Conservation (phyloP, 1,139 yeast species). For the Casaregolazyma lundiana region DNA sequence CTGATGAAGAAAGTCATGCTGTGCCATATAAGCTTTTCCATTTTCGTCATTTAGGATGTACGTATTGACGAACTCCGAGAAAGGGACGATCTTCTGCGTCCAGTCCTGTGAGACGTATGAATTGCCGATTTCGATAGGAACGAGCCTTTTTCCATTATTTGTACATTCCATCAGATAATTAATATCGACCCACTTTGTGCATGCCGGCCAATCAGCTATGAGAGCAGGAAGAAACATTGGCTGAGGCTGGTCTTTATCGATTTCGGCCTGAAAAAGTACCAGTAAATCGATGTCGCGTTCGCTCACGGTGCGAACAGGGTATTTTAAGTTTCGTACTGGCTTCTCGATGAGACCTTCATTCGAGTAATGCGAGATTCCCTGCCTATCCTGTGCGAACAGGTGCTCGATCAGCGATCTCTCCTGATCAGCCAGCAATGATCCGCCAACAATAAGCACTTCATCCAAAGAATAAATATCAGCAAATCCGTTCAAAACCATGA, state of each 20-base stretch:
- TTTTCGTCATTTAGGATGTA: conserved; percentile 5
- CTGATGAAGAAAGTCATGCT: conserved; percentile 21
- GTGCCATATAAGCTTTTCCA: conserved; percentile 21
- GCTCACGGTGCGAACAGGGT: neutral
- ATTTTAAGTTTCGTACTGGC: neutral
- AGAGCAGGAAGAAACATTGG: conserved; percentile 18
- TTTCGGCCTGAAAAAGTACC: conserved; percentile 11
- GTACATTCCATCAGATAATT: conserved; percentile 18
- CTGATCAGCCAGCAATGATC: conserved; percentile 8
- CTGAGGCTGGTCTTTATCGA: conserved; percentile 9
- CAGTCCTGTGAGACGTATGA: conserved; percentile 21
- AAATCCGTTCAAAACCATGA: conserved; percentile 8
- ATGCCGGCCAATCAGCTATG: conserved; percentile 26
- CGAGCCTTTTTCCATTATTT: conserved; percentile 22
- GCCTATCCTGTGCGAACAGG: conserved; percentile 3
- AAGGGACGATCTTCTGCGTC: conserved; percentile 19
- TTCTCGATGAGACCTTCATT: neutral
- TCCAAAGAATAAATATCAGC: conserved; percentile 7
- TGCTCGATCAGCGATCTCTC: conserved; percentile 12
- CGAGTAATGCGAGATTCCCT: neutral
- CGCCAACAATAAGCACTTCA: conserved; percentile 14
- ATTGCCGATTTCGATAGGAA: conserved; percentile 27
- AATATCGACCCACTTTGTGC: conserved; percentile 20
- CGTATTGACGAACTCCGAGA: conserved; percentile 17
- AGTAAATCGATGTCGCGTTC: conserved; percentile 10